These are phyloP conservation scores for Ceratocystis papillata DNA, from an alignment of 2,329 filamentous ascomycete species.

Conservation along the genomic window DNA sequence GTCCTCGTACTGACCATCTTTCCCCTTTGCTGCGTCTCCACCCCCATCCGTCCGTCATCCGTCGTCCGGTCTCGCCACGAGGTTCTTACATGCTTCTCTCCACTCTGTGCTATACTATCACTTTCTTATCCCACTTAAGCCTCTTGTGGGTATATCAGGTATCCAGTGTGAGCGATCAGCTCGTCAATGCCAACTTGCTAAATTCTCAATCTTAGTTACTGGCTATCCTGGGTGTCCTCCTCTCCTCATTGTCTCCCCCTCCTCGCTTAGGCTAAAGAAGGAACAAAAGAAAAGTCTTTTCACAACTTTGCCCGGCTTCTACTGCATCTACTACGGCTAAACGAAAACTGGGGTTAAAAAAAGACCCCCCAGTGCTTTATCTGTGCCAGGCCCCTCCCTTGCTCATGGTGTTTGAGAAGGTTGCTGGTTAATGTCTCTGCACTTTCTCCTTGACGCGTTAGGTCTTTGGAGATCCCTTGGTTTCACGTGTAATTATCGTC, in stretches of 20 bases:
- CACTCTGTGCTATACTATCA: no score
- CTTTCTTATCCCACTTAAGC: no score
- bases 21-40: no score
- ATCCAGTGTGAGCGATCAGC: no score
- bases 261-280: neutral
- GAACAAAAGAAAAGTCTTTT: neutral
- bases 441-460: neutral
- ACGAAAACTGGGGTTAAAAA: constrained; percentile 3
- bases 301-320: neutral
- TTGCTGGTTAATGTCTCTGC: neutral
- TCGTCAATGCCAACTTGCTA: no score
- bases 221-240: no score
- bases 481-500: constrained; percentile 13
- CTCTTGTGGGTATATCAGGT: no score
- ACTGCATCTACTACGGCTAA: neutral
- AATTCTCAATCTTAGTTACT: no score
- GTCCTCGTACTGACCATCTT: no score
- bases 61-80: no score
- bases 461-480: neutral
- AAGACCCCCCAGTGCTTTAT: neutral
- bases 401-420: neutral
- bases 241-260: neutral
- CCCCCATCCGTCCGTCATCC: no score
- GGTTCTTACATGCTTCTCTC: no score
- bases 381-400: neutral